These are phyloP conservation scores for Podaxis sp. DNA, from an alignment of 768 basidiomycete species.

Conservation along the genomic window DNA sequence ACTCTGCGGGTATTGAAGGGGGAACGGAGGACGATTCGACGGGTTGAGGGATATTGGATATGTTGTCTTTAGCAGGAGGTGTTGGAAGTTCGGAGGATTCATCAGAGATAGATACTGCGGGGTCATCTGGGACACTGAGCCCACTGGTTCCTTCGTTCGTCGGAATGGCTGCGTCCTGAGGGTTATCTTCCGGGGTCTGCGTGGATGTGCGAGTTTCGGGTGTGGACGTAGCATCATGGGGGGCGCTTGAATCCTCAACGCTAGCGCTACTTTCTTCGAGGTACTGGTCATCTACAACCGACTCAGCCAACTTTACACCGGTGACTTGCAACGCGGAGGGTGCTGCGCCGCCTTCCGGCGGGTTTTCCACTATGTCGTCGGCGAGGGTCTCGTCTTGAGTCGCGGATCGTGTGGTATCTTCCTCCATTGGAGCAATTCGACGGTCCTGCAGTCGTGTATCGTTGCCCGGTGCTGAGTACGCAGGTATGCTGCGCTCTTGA, in stretches of 20 bases:
- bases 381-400: neutral
- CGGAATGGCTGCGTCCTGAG: neutral
- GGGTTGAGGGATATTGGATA: neutral
- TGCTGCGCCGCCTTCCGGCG: neutral
- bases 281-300: neutral
- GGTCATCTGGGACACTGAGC: neutral
- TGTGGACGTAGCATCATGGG: neutral
- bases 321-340: constrained; percentile 9
- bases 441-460: neutral
- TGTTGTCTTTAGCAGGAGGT: constrained; percentile 5
- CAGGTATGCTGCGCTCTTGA: neutral
- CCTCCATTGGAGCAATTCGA: constrained; percentile 6
- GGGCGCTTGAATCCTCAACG: neutral
- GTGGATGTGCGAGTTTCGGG: neutral
- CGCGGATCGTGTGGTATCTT: neutral
- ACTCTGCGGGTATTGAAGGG: constrained; percentile 7
- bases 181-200: neutral
- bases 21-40: neutral
- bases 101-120: neutral
- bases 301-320: neutral
- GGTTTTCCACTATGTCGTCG: constrained; percentile 1
- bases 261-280: neutral
- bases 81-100: neutral
- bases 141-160: neutral
- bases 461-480: neutral